Base-by-base conservation (phyloP, 768 basidiomycete genomes). In the Amanita subjunquillea region DNA sequence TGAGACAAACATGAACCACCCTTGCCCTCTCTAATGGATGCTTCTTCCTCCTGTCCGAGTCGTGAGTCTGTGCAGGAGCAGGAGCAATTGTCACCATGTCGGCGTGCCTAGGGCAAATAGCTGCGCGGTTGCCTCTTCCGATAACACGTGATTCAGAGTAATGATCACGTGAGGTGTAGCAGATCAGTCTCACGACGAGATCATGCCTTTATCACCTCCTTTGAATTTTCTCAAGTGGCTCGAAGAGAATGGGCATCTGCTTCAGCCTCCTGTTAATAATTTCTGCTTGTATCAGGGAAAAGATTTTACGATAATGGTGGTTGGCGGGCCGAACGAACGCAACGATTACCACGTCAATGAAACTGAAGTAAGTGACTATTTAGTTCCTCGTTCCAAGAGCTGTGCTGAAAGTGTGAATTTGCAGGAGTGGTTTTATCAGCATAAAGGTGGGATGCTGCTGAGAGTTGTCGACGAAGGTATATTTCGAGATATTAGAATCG, bases 401-500 rank as follows among this genome's bases (percentile, higher is more conserved):
- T 23, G 13, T 51, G 45, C 45, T 41, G 39, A 38, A n/a, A 23
- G 10, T 10, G 27, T n/a, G 34, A 20, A 20, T 32, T n/a, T 38
- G 6, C 50, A 91, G 87, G 95, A 98, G 68, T 97, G 93, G 94
- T 98, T 97, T 68, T 97, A 93, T 68, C 95, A 99, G 64, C 76
- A 94, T 72, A 92, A 93, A 65, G 95, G 95, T 2, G 81, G 77
- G 2, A 97, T 98, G 93, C 71, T 91, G 2, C 73, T 99, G 20
- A 83, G 88, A 55, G 84, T 90, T 1, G 85, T 96, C 13, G 89
- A 91, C 46, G 88, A 80, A 6, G 82, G 78, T 8, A 70, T 72
- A 56, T 94, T 94, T 68, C 74, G 76, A 62, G 95, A 98, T 64
- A 87, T 97, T 45, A 71, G 70, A 25, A 96, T 98, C 59, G 86